Evolutionary conservation across 345 rosid species (phyloP).

Genomic region (Brassica incana): DNA sequence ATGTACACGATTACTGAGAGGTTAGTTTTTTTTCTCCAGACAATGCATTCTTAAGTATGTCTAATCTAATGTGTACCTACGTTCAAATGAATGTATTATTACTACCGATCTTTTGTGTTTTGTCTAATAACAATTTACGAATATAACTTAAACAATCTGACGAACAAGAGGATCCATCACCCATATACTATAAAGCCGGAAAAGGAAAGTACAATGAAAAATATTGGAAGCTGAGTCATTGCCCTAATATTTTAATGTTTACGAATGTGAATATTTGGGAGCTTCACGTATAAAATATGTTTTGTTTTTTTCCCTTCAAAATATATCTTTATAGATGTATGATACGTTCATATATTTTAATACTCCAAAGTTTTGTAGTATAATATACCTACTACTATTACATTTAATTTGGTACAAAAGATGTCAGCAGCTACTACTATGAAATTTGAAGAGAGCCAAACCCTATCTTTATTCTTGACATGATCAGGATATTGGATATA

Average conservation of each 20-base stretch:
- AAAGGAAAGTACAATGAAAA: background rate
- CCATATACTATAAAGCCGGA: background rate
- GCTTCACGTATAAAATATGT: background rate
- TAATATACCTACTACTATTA: background rate
- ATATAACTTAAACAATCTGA: background rate
- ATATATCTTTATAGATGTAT: background rate
- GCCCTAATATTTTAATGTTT: slow-evolving; percentile 1
- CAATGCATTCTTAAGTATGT: background rate
- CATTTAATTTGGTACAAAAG: background rate
- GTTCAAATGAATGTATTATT: background rate
- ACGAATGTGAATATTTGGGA: background rate
- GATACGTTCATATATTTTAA: background rate
- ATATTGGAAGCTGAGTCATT: slow-evolving; percentile 1
- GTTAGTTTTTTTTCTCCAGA: background rate
- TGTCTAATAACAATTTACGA: background rate
- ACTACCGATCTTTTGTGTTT: background rate
- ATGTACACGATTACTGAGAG: background rate
- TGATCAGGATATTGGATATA: slow-evolving; percentile 6
- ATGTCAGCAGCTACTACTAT: background rate
- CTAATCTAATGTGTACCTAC: background rate
- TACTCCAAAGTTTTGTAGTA: background rate
- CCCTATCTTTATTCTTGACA: slow-evolving; percentile 1
- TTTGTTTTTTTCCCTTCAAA: background rate
- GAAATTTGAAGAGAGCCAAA: background rate
- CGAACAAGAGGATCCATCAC: background rate